Percentiles rank a stretch among this genome's conserved stretches.
Evolutionary conservation across 805 yeast species (phyloP).

Genomic region (Deakozyma indianensis): DNA sequence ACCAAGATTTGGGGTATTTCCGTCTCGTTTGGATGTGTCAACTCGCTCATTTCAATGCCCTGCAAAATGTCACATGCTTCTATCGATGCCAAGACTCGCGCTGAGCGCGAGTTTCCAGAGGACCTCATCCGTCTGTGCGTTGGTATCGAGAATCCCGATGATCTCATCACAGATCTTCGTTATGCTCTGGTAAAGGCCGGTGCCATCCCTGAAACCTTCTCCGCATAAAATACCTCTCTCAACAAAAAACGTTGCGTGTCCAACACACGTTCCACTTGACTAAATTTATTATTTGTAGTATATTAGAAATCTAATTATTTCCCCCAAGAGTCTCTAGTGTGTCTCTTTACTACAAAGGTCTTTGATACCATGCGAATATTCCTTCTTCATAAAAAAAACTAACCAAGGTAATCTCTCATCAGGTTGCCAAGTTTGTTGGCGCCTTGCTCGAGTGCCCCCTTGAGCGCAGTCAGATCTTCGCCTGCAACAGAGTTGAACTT

Average conservation of each 20-base stretch:
- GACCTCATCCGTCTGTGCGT: slow-evolving; percentile 81
- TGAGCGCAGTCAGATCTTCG: slow-evolving; percentile 78
- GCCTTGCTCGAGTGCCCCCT: slow-evolving; percentile 87
- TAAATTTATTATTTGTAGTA: background rate
- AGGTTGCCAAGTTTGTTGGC: slow-evolving; percentile 78
- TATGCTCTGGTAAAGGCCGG: slow-evolving; percentile 58
- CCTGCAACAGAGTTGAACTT: slow-evolving; percentile 63
- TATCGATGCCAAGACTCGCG: slow-evolving; percentile 74
- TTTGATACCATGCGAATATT: too few relatives aligned
- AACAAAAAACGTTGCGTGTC: background rate
- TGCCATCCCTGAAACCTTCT: slow-evolving; percentile 20
- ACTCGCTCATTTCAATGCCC: slow-evolving; percentile 84
- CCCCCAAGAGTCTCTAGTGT: too few relatives aligned
- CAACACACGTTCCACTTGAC: background rate
- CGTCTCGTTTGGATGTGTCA: slow-evolving; percentile 89
- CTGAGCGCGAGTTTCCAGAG: slow-evolving; percentile 83
- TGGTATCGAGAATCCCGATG: slow-evolving; percentile 77
- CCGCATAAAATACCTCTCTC: background rate
- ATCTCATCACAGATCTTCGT: slow-evolving; percentile 67
- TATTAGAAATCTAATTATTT: too few relatives aligned
- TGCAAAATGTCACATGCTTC: slow-evolving; percentile 97
- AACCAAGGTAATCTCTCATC: slow-evolving; percentile 70
- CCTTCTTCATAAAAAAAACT: too few relatives aligned
- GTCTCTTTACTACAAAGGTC: too few relatives aligned
- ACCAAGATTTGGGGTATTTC: slow-evolving; percentile 75